Evolutionary conservation across 2,329 filamentous ascomycete genomes (phyloP).

Genomic region (Cryphonectria japonica): DNA sequence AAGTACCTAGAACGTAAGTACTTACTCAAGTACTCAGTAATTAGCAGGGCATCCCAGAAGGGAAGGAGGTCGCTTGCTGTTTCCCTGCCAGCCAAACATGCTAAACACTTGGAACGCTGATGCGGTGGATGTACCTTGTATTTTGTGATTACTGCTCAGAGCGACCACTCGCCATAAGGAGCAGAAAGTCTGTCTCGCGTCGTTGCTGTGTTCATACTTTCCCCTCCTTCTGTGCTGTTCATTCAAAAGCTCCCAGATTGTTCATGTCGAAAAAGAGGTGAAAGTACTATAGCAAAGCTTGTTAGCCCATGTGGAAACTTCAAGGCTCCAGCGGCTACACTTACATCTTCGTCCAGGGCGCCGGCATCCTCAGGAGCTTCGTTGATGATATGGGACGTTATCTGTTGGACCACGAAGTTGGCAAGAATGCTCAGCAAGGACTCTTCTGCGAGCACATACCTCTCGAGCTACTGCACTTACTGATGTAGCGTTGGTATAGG

Average conservation of each 20-base stretch:
- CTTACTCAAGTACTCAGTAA: too few relatives aligned
- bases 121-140: too few relatives aligned
- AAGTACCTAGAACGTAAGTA: too few relatives aligned
- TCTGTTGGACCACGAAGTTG: not conserved
- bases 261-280: slow-evolving; percentile 22
- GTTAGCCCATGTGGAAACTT: not conserved
- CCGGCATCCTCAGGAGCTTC: not conserved
- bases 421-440: not conserved
- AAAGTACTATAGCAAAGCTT: slow-evolving; percentile 10
- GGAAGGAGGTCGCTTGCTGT: too few relatives aligned
- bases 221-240: not conserved
- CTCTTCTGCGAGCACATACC: not conserved
- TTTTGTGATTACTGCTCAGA: too few relatives aligned
- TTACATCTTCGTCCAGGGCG: slow-evolving; percentile 20
- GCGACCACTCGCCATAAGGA: too few relatives aligned
- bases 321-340: not conserved
- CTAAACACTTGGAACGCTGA: too few relatives aligned
- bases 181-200: not conserved
- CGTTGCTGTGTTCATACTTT: not conserved
- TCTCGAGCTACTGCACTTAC: not conserved
- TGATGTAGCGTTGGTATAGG: not conserved
- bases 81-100: too few relatives aligned
- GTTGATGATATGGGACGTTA: not conserved
- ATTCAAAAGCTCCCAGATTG: slow-evolving; percentile 4
- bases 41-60: too few relatives aligned